These are phyloP conservation scores for Gyrodon lividus DNA, from an alignment of 768 basidiomycete species.

Conservation along the genomic window DNA sequence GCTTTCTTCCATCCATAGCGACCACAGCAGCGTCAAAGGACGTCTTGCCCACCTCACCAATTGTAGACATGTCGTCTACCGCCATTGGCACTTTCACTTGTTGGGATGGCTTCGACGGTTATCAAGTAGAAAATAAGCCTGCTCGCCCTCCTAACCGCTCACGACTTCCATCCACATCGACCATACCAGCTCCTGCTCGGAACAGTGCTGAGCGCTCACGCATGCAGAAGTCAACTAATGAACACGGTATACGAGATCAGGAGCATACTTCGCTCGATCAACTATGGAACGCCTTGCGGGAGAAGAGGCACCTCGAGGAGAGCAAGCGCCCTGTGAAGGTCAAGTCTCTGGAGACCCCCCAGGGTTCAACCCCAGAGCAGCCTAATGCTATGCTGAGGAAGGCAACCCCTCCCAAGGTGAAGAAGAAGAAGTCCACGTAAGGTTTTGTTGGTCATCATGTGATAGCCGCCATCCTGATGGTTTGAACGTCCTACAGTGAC, in stretches of 20 bases:
- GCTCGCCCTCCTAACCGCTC: slow-evolving; percentile 19
- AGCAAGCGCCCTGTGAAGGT: slow-evolving; percentile 69
- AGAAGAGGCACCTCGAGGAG: slow-evolving; percentile 64
- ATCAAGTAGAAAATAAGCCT: slow-evolving; percentile 19
- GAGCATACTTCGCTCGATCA: slow-evolving; percentile 45
- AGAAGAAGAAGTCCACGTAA: slow-evolving; percentile 66
- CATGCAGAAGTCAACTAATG: slow-evolving; percentile 12
- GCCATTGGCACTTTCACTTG: slow-evolving; percentile 35
- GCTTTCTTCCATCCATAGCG: slow-evolving; percentile 16
- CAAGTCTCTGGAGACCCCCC: slow-evolving; percentile 54
- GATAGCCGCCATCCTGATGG: slow-evolving; percentile 13
- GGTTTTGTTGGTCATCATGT: slow-evolving; percentile 25
- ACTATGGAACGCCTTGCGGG: slow-evolving; percentile 65
- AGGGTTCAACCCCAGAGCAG: slow-evolving; percentile 25
- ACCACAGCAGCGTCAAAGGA: slow-evolving; percentile 17
- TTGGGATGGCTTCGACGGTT: slow-evolving; percentile 32
- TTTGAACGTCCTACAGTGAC: slow-evolving; percentile 18
- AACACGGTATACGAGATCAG: slow-evolving; percentile 17
- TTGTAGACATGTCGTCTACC: slow-evolving; percentile 29
- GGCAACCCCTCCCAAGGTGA: slow-evolving; percentile 40
- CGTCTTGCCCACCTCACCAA: slow-evolving; percentile 17
- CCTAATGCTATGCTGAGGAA: slow-evolving; percentile 24
- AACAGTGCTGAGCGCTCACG: slow-evolving; percentile 22
- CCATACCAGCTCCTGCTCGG: slow-evolving; percentile 10
- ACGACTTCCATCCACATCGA: slow-evolving; percentile 22